Conservation (phyloP, 805 yeast genomes). For the Schwanniomyces sp. region DNA sequence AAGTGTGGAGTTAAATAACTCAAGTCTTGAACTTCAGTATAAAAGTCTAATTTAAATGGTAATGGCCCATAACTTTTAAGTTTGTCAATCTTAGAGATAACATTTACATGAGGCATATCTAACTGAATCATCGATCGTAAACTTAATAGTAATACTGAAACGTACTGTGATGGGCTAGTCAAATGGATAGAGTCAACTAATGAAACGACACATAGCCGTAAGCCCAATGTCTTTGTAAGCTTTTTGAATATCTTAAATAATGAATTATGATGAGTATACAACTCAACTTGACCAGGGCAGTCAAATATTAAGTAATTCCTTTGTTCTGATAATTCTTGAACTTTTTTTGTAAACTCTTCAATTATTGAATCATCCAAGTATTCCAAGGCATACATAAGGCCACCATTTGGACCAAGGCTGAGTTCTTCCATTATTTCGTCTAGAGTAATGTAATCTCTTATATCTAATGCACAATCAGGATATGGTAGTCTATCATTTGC, state of each 20-base stretch:
- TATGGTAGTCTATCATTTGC: slow-evolving; percentile 76
- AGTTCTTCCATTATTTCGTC: slow-evolving; percentile 86
- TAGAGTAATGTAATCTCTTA: slow-evolving; percentile 70
- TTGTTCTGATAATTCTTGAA: slow-evolving; percentile 54
- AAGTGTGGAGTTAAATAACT: slow-evolving; percentile 64
- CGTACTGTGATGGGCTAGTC: slow-evolving; percentile 85
- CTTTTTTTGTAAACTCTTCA: slow-evolving; percentile 56
- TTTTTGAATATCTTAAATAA: slow-evolving; percentile 64
- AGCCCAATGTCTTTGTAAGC: slow-evolving; percentile 55
- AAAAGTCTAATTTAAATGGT: slow-evolving; percentile 80
- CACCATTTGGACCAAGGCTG: slow-evolving; percentile 94
- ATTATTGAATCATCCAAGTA: slow-evolving; percentile 41
- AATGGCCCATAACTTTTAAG: slow-evolving; percentile 73
- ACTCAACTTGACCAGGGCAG: slow-evolving; percentile 95
- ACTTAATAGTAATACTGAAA: slow-evolving; percentile 76
- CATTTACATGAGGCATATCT: slow-evolving; percentile 91
- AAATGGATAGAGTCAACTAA: slow-evolving; percentile 80
- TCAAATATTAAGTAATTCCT: slow-evolving; percentile 73
- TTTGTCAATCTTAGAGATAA: slow-evolving; percentile 86
- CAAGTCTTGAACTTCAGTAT: slow-evolving; percentile 90
- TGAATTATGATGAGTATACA: slow-evolving; percentile 86
- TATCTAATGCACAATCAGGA: slow-evolving; percentile 68
- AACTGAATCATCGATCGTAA: slow-evolving; percentile 90
- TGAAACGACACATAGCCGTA: slow-evolving; percentile 82
- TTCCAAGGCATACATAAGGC: slow-evolving; percentile 59